Evolutionary conservation across 805 yeast genomes (phyloP).

Genomic region (Yarrowia divulgata): DNA sequence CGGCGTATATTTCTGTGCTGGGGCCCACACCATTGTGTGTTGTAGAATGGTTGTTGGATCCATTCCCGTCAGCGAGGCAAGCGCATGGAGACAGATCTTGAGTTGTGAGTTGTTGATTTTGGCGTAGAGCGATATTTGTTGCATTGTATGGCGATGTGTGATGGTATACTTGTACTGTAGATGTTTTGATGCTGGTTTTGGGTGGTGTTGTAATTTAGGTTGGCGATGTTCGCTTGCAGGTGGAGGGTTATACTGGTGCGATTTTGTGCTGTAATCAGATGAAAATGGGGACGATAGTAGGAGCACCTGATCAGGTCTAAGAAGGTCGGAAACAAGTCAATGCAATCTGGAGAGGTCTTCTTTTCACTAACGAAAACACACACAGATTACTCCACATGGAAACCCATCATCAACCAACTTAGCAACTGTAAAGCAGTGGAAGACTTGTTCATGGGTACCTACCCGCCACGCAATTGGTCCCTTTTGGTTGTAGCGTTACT

Average conservation of each 20-base stretch:
- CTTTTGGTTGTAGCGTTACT: too few relatives aligned
- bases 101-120: slow-evolving; percentile 48
- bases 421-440: too few relatives aligned
- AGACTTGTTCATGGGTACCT: too few relatives aligned
- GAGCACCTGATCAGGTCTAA: too few relatives aligned
- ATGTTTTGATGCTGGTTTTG: not conserved
- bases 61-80: slow-evolving; percentile 53
- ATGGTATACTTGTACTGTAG: not conserved
- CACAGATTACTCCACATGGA: too few relatives aligned
- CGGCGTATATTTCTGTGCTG: slow-evolving; percentile 47
- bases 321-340: too few relatives aligned
- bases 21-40: slow-evolving; percentile 50
- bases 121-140: slow-evolving; percentile 51
- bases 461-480: not conserved
- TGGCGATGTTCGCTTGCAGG: not conserved
- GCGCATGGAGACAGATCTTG: slow-evolving; percentile 48
- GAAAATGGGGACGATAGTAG: too few relatives aligned
- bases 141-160: slow-evolving; percentile 50
- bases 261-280: too few relatives aligned
- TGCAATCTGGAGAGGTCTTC: too few relatives aligned
- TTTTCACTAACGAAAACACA: too few relatives aligned
- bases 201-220: slow-evolving; percentile 7
- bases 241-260: not conserved
- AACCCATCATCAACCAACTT: too few relatives aligned
- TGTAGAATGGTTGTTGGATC: slow-evolving; percentile 45